Percentiles rank a stretch among this genome's conserved stretches.
Evolutionary conservation across 805 yeast genomes (phyloP).

Genomic region (Spathaspora sp.): DNA sequence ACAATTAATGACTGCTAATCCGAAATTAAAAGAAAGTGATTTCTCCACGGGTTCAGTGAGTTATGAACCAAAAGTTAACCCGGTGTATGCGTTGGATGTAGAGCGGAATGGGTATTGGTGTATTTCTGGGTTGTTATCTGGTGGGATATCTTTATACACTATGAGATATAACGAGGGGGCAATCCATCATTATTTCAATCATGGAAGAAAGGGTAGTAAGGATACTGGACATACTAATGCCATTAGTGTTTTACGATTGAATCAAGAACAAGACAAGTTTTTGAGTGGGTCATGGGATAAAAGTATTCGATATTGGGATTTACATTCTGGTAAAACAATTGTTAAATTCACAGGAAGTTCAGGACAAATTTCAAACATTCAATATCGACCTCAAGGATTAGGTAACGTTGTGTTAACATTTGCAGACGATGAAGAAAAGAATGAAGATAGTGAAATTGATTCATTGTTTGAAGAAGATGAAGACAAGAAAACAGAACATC

Average conservation of each 20-base stretch:
- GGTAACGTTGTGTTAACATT: conserved; percentile 36
- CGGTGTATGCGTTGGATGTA: conserved; percentile 83
- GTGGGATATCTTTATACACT: conserved; percentile 85
- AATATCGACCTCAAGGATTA: conserved; percentile 62
- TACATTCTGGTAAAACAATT: conserved; percentile 60
- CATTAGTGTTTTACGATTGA: conserved; percentile 67
- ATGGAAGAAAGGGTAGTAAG: conserved; percentile 23
- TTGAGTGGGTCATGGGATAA: conserved; percentile 92
- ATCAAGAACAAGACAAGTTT: conserved; percentile 56
- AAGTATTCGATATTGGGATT: conserved; percentile 77
- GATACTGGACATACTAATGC: conserved; percentile 62
- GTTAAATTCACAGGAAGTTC: conserved; percentile 52
- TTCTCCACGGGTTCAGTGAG: conserved; percentile 34
- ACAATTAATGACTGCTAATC: conserved; percentile 28
- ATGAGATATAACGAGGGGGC: conserved; percentile 80
- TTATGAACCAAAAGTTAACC: conserved; percentile 65
- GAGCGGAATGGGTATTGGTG: conserved; percentile 84
- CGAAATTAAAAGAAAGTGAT: conserved; percentile 34
- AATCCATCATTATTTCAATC: conserved; percentile 67
- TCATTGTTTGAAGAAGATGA: conserved; percentile 25
- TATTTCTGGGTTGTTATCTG: conserved; percentile 73
- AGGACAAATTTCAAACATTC: conserved; percentile 78
- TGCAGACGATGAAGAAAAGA: conserved; percentile 9
- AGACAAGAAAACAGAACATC: conserved; percentile 10
- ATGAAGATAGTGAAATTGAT: conserved; percentile 15